Evolutionary conservation across 495 filamentous ascomycete species (phyloP).

Genomic region (Aspergillus wentii): DNA sequence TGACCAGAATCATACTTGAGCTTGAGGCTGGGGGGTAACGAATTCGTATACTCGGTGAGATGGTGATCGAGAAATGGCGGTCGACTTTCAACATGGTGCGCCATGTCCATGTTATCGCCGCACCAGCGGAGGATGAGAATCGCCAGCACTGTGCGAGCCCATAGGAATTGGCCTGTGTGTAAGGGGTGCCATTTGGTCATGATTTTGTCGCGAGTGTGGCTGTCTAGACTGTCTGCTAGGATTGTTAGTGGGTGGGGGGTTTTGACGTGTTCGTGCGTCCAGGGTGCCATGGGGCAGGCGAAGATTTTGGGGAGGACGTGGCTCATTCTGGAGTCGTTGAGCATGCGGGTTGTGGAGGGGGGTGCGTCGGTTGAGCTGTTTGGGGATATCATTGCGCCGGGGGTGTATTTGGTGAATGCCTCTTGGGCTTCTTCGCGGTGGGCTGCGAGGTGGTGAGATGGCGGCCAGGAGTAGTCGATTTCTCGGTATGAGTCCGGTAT

Average conservation of each 20-base stretch:
- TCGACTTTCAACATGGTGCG: conserved; percentile 40
- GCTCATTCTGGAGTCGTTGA: conserved; percentile 8
- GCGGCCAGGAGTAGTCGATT: conserved; percentile 33
- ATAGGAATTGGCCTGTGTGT: conserved; percentile 43
- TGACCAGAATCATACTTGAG: conserved; percentile 26
- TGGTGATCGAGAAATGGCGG: conserved; percentile 50
- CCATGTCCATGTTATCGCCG: conserved; percentile 50
- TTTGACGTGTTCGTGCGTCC: conserved; percentile 3
- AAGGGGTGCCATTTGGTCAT: conserved; percentile 43
- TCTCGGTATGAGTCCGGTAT: conserved; percentile 38
- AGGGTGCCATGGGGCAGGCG: conserved; percentile 5
- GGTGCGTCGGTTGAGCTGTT: conserved; percentile 7
- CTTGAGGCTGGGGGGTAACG: conserved; percentile 43
- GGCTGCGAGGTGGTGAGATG: conserved; percentile 6
- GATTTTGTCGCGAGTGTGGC: conserved; percentile 23
- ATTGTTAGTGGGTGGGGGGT: conserved; percentile 5
- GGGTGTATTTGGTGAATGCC: conserved; percentile 1
- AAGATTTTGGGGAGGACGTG: not conserved
- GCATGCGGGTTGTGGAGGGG: conserved; percentile 9
- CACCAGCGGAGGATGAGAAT: conserved; percentile 40
- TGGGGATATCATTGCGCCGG: not conserved
- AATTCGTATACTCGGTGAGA: conserved; percentile 43
- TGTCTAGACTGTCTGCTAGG: conserved; percentile 17
- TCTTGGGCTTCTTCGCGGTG: conserved; percentile 6
- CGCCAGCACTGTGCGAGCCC: conserved; percentile 28